phyloP scores from a whole-genome alignment of 768 basidiomycete genomes.

The Amanita fuliginea region DNA sequence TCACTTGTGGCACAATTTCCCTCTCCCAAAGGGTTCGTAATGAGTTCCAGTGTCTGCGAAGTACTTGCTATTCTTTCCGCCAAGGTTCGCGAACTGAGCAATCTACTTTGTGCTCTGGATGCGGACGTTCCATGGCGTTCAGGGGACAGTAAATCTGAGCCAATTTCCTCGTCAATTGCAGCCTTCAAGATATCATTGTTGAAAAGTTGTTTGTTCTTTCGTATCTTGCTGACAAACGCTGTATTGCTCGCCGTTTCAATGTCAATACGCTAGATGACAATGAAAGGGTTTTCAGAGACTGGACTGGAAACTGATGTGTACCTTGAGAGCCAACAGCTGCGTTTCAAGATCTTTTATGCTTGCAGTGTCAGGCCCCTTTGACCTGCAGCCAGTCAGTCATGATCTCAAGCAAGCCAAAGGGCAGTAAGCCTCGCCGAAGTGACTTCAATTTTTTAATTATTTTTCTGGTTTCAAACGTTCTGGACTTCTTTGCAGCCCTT shows the following conservation, averaged over 20 bases:
- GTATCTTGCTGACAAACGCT: slow-evolving; percentile 62
- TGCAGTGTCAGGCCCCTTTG: slow-evolving; percentile 24
- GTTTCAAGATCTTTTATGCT: slow-evolving; percentile 40
- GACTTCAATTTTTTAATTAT: slow-evolving; percentile 74
- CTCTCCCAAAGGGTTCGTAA: slow-evolving; percentile 20
- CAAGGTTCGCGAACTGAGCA: slow-evolving; percentile 70
- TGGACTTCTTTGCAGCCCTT: slow-evolving; percentile 74
- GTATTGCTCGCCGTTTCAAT: slow-evolving; percentile 48
- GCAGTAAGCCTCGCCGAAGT: slow-evolving; percentile 34
- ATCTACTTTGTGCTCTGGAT: slow-evolving; percentile 57
- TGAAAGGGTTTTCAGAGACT: slow-evolving; percentile 4
- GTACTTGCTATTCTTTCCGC: slow-evolving; percentile 44
- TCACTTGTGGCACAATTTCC: slow-evolving; percentile 9
- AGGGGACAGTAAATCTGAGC: slow-evolving; percentile 20
- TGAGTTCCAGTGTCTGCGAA: slow-evolving; percentile 35
- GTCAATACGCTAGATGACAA: slow-evolving; percentile 36
- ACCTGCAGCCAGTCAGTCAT: slow-evolving; percentile 15
- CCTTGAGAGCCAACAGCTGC: slow-evolving; percentile 60
- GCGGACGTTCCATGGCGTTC: slow-evolving; percentile 29
- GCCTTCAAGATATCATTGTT: slow-evolving; percentile 33
- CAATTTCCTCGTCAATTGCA: slow-evolving; percentile 35
- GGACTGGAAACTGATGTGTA: slow-evolving; percentile 14
- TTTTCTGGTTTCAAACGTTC: slow-evolving; percentile 70
- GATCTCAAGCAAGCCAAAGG: neutral
- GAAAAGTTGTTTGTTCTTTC: slow-evolving; percentile 56